These are phyloP conservation scores for Thalassiosira ordinaria DNA, from an alignment of 352 stramenopile species.

Conservation along the genomic window DNA sequence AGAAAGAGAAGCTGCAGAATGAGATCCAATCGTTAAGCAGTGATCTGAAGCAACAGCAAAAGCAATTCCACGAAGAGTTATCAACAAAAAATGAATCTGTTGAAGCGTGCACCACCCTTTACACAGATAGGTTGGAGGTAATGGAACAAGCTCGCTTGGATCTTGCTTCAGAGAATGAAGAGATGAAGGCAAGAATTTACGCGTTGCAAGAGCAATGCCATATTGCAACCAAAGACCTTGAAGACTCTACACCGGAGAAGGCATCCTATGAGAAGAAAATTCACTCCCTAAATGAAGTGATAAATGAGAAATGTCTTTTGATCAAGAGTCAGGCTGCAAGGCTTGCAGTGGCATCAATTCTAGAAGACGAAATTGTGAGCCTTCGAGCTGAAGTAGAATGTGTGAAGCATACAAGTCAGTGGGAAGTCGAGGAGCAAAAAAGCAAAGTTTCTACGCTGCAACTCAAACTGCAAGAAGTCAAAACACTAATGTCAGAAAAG, in stretches of 20 bases:
- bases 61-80: conserved; percentile 12
- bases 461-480: conserved; percentile 7
- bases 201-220: conserved; percentile 16
- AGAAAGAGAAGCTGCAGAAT: conserved; percentile 15
- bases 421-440: conserved; percentile 30
- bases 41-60: conserved; percentile 5
- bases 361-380: conserved; percentile 43
- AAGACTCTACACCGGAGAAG: conserved; percentile 23
- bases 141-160: conserved; percentile 6
- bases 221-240: not conserved
- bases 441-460: conserved; percentile 23
- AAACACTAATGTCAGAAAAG: conserved; percentile 10
- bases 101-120: conserved; percentile 11
- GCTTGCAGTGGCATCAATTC: conserved; percentile 27
- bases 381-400: conserved; percentile 44
- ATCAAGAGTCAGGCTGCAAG: conserved; percentile 24
- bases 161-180: conserved; percentile 19
- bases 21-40: conserved; percentile 10
- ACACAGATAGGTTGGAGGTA: not conserved
- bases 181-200: conserved; percentile 26
- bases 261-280: conserved; percentile 33
- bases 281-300: not conserved
- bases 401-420: conserved; percentile 26
- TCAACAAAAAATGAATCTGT: conserved; percentile 19
- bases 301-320: conserved; percentile 23